Conservation (phyloP, 805 yeast species). For the Metschnikowia chrysomelidarum region DNA sequence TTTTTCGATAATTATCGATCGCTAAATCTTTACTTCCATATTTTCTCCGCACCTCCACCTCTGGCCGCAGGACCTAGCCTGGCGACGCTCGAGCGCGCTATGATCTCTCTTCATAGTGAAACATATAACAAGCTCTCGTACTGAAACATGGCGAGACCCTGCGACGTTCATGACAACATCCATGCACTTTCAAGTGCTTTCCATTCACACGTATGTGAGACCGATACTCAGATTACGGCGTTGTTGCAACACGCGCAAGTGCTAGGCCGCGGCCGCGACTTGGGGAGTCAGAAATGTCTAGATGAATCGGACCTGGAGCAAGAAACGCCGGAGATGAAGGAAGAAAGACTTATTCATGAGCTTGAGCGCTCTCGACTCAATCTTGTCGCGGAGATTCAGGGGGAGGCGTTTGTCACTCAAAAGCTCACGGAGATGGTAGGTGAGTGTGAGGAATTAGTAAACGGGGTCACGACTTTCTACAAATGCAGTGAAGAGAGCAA, state of each 20-base stretch:
- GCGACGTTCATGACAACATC: slow-evolving; percentile 11
- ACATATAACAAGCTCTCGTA: too few species aligned
- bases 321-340: slow-evolving; percentile 23
- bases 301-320: neutral
- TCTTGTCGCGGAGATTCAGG: slow-evolving; percentile 39
- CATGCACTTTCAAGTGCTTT: slow-evolving; percentile 11
- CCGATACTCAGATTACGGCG: slow-evolving; percentile 10
- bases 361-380: slow-evolving; percentile 31
- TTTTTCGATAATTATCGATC: too few species aligned
- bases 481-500: slow-evolving; percentile 22
- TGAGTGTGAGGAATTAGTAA: slow-evolving; percentile 34
- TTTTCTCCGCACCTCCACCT: too few species aligned
- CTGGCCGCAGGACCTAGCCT: too few species aligned
- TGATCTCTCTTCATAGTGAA: too few species aligned
- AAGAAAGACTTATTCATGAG: slow-evolving; percentile 18
- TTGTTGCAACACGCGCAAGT: slow-evolving; percentile 8
- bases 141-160: slow-evolving; percentile 10
- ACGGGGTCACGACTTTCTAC: slow-evolving; percentile 32
- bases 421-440: slow-evolving; percentile 32
- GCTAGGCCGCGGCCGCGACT: slow-evolving; percentile 11
- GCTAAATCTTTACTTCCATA: too few species aligned
- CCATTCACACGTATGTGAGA: slow-evolving; percentile 13
- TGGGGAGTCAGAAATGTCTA: slow-evolving; percentile 1
- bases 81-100: too few species aligned
- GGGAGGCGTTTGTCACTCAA: slow-evolving; percentile 32